Conservation (phyloP, 2,329 filamentous ascomycete genomes). For the Arthrinium puccinioides region DNA sequence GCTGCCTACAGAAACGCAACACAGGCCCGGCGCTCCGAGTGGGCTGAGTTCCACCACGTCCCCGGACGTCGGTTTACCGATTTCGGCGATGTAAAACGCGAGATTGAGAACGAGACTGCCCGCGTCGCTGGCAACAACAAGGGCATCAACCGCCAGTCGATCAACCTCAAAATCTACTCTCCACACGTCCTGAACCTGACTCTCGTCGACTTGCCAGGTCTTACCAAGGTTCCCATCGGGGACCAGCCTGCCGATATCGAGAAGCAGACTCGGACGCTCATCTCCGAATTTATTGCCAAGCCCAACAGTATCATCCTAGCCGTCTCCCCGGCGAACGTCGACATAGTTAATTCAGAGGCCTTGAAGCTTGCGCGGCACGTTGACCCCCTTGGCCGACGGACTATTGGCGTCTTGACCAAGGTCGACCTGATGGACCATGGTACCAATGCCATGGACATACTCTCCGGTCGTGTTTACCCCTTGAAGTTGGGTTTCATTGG, state of each 20-base stretch:
- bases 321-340: conserved; percentile 94
- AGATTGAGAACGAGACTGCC: conserved; percentile 95
- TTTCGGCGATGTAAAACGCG: conserved; percentile 86
- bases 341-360: conserved; percentile 96
- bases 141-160: conserved; percentile 94
- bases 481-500: conserved; percentile 96
- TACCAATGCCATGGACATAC: conserved; percentile 93
- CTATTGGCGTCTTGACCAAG: conserved; percentile 95
- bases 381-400: conserved; percentile 86
- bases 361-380: conserved; percentile 96
- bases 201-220: conserved; percentile 86
- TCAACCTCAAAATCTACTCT: conserved; percentile 98
- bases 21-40: conserved; percentile 59
- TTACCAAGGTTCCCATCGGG: conserved; percentile 97
- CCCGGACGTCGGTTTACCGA: conserved; percentile 84
- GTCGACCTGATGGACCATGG: conserved; percentile 98
- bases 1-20: conserved; percentile 72
- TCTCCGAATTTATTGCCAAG: conserved; percentile 97
- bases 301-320: conserved; percentile 97
- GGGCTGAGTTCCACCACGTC: conserved; percentile 96
- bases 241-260: conserved; percentile 97
- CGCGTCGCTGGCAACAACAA: conserved; percentile 93
- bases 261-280: conserved; percentile 94
- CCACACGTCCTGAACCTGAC: conserved; percentile 95
- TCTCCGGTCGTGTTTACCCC: conserved; percentile 95